These are phyloP conservation scores for Yueomyces sp. DNA, from an alignment of 805 yeast species.

Conservation along the genomic window DNA sequence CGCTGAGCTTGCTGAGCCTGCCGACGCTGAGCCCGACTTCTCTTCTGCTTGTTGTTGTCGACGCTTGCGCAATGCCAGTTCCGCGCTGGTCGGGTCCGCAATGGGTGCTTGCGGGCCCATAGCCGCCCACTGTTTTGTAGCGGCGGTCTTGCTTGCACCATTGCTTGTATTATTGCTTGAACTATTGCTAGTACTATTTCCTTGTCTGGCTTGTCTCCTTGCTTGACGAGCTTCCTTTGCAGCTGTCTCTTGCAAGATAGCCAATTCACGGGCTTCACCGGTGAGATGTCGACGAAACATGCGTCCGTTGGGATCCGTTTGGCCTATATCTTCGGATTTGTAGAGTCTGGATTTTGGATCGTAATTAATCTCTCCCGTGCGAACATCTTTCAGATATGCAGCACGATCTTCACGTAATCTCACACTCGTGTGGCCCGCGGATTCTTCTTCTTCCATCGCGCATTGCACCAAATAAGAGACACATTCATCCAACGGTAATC, in stretches of 20 bases:
- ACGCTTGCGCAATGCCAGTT: slow-evolving; percentile 9
- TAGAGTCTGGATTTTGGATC: slow-evolving; percentile 40
- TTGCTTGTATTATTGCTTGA: too few species aligned
- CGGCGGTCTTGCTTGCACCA: too few species aligned
- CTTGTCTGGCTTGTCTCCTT: slow-evolving; percentile 14
- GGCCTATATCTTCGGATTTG: slow-evolving; percentile 22
- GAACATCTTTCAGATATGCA: slow-evolving; percentile 41
- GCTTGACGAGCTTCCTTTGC: too few species aligned
- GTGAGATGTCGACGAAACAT: slow-evolving; percentile 41
- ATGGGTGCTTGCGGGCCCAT: slow-evolving; percentile 20
- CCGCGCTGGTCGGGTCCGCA: slow-evolving; percentile 25
- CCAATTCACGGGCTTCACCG: slow-evolving; percentile 45
- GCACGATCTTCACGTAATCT: slow-evolving; percentile 70
- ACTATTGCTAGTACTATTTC: too few species aligned
- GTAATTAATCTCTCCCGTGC: slow-evolving; percentile 30
- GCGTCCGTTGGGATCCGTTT: slow-evolving; percentile 26
- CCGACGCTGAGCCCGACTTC: too few species aligned
- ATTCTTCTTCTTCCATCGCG: too few species aligned
- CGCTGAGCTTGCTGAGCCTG: too few species aligned
- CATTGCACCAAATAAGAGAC: too few species aligned
- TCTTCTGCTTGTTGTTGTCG: slow-evolving; percentile 1
- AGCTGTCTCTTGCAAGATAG: slow-evolving; percentile 26
- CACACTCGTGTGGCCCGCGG: slow-evolving; percentile 14
- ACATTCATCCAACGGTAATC: too few species aligned
- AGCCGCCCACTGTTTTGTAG: not conserved